Evolutionary conservation across 2,329 filamentous ascomycete genomes (phyloP), one percentile per base, ranked within the genome.

Genomic region (Colletotrichum viniferum): DNA sequence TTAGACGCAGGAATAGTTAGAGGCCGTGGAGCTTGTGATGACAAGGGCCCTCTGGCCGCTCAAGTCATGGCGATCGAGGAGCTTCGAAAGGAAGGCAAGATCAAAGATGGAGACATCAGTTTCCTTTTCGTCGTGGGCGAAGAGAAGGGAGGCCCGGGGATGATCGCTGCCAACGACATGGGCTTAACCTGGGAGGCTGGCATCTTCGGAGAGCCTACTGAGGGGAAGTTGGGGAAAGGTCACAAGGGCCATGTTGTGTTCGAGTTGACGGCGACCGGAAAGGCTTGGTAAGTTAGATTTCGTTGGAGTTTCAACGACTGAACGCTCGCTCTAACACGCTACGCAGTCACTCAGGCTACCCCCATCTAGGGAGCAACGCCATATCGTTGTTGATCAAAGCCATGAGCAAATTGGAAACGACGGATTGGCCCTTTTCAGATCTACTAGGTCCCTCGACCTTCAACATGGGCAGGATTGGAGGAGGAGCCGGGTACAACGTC

Each of bases 141-240:
- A 81, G 94, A 95, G 80, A 88, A 87, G 16, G 88, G 88, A 52
- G 94, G 94, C 5, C 89, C 90, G 62, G 94, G 94, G 7, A 95
- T 95, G 94, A 63, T 76, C 36, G 82, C 81, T 26, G 85, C 83
- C 3, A 86, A 92, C 79, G 81, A 85, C 7, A 81, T 91, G 56
- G 82, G 85, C 67, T 77, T 88, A 78, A 80, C 71, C 21, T 93
- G 92, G 87, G 89, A 92, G 63, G 88, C 92, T 7, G 88, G 93
- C 74, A 91, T 92, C 78, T 95, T 95, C 80, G 94, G 93, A 16
- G 94, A 95, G 80, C 94, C 94, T 1, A 95, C 94, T 0, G 93
- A 95, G 78, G 86, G 89, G 52, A 94, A 93, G 79, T 89, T 95
- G 7, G 93, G 92, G 0, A 87, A 90, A 16, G 94, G 94, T 10